Conservation (phyloP, 768 basidiomycete species). For the Termitomyces sp. region DNA sequence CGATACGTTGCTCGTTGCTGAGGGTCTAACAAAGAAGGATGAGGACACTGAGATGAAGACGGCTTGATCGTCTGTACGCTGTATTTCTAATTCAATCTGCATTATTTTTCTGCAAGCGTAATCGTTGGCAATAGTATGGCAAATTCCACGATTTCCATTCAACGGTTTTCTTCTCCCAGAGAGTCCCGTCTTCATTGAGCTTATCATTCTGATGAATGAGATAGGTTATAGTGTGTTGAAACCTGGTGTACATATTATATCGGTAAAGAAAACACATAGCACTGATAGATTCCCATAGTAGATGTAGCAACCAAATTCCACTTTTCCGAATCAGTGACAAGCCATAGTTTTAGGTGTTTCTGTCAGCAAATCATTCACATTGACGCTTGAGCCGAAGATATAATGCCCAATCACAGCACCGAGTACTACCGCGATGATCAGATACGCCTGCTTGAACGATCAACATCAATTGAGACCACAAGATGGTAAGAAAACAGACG, state of each 20-base stretch:
- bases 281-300: background rate
- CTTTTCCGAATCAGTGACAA: constrained; percentile 52
- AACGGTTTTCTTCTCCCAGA: background rate
- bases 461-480: background rate
- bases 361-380: constrained; percentile 51
- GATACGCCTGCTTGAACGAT: constrained; percentile 57
- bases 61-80: constrained; percentile 21
- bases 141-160: background rate
- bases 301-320: background rate
- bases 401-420: constrained; percentile 86
- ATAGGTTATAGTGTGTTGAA: background rate
- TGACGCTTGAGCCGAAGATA: constrained; percentile 62
- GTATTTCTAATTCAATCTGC: constrained; percentile 23
- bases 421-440: constrained; percentile 74
- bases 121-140: background rate
- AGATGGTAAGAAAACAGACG: constrained; percentile 38
- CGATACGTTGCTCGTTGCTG: constrained; percentile 71
- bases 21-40: constrained; percentile 84
- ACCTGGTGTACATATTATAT: background rate
- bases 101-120: background rate
- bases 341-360: constrained; percentile 61
- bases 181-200: background rate
- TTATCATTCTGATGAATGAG: background rate
- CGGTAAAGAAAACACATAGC: background rate
- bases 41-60: constrained; percentile 79